phyloP scores from a whole-genome alignment of 257 asterid genomes.

The Lithospermum erythrorhizon region DNA sequence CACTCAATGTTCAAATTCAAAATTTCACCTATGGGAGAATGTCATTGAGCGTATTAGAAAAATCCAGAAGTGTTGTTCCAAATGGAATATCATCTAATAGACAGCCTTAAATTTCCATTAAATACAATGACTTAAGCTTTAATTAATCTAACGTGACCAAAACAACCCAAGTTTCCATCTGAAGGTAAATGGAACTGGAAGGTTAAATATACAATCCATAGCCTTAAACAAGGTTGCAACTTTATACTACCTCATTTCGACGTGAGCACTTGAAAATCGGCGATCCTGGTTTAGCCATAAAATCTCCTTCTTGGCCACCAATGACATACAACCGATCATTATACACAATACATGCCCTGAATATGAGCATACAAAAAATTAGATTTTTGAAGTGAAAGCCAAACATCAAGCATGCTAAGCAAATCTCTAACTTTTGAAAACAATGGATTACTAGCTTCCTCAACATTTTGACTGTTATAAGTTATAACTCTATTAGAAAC shows the following conservation, averaged over 20 bases:
- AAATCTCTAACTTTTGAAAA: neutral
- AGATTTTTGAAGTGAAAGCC: neutral
- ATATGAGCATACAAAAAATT: neutral
- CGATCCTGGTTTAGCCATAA: slow-evolving; percentile 93
- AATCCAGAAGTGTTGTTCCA: too few species aligned
- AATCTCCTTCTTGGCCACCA: slow-evolving; percentile 95
- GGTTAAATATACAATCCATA: neutral
- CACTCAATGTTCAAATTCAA: too few species aligned
- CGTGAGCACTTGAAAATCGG: slow-evolving; percentile 92
- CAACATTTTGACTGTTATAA: neutral
- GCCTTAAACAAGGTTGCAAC: neutral
- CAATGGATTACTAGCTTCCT: neutral
- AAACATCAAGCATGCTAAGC: neutral
- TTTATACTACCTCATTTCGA: slow-evolving; percentile 54
- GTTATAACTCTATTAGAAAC: neutral
- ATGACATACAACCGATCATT: slow-evolving; percentile 54
- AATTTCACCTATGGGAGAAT: too few species aligned
- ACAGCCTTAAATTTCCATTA: too few species aligned
- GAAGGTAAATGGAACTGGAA: neutral
- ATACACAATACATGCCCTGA: slow-evolving; percentile 76
- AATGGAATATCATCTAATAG: too few species aligned
- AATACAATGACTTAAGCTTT: too few species aligned
- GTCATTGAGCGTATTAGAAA: too few species aligned
- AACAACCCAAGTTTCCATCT: neutral
- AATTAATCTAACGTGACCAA: too few species aligned